These are phyloP conservation scores for Ananas comosus DNA, from an alignment of 176 grass and related monocot genomes.

Conservation along the genomic window DNA sequence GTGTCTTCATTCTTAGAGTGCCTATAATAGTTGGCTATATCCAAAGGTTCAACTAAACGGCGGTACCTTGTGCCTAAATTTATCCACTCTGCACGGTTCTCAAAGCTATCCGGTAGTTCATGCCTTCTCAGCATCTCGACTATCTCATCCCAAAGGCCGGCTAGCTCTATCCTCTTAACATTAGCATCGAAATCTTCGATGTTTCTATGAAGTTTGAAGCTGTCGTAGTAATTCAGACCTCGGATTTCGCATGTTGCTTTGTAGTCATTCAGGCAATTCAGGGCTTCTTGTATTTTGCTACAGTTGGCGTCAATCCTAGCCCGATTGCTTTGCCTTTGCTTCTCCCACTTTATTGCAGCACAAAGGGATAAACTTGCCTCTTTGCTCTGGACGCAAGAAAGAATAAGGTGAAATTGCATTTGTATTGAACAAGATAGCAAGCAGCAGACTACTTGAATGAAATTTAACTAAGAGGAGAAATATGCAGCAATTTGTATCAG, in stretches of 20 bases:
- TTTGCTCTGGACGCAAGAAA: constrained; percentile 41
- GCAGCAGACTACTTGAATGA: too few relatives aligned
- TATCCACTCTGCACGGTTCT: constrained; percentile 62
- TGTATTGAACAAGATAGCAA: too few relatives aligned
- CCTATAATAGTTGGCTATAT: constrained; percentile 97
- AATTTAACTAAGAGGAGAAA: too few relatives aligned
- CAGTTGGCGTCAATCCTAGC: constrained; percentile 56
- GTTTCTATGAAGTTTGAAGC: constrained; percentile 79
- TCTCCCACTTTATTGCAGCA: constrained; percentile 75
- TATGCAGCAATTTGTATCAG: too few relatives aligned
- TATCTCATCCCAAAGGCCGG: constrained; percentile 87
- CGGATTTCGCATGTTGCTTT: constrained; percentile 45
- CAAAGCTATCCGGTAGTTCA: constrained; percentile 75
- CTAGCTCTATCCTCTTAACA: constrained; percentile 62
- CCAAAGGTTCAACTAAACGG: constrained; percentile 74
- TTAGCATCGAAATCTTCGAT: constrained; percentile 81
- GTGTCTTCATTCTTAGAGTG: constrained; percentile 96
- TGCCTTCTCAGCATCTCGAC: constrained; percentile 76
- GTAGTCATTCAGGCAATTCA: constrained; percentile 52
- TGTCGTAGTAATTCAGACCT: constrained; percentile 68
- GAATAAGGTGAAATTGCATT: too few relatives aligned
- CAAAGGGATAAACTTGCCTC: constrained; percentile 55
- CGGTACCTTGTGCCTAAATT: constrained; percentile 65
- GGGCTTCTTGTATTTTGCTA: constrained; percentile 60
- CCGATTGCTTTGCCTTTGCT: constrained; percentile 79